Evolutionary conservation across 345 rosid species (phyloP), one percentile per base, ranked within the genome.

Genomic region (Euphorbia lathyris): DNA sequence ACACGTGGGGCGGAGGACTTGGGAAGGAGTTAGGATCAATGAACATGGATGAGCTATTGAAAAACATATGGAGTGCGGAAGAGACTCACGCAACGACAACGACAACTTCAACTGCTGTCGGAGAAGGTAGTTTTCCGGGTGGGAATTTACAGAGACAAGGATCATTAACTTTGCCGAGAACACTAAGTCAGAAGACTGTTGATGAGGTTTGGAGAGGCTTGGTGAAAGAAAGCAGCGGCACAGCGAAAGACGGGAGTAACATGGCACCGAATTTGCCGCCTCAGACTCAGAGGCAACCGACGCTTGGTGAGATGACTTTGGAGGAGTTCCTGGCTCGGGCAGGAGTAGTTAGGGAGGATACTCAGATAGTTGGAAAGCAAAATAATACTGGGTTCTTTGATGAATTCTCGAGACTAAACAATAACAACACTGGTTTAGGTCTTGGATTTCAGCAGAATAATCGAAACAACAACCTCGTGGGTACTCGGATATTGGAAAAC

Each of bases 71-170:
- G 57, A 53, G 70, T 38, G 80, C 74, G 12, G 80, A 77, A 68
- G 80, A 77, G 75, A 77, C 73, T 9, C 70, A 72, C 32, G 73
- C 74, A 17, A 40, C 63, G 69, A 77, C 80, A 7, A 29, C 68
- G 69, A 77, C 76, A 29, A 71, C 16, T 63, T 26, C 76, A 22
- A 30, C 50, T 52, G 48, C n/a, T 19, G 62, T 14, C 10, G 73
- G 13, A 17, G 80, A 48, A 25, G 67, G 70, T 32, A 68, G 65
- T 68, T 20, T 14, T 23, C 60, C 70, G 4, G 83, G 81, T 63
- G 96, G 83, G 76, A 88, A 83, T 82, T 82, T 95, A 74, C 96
- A 85, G 79, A 68, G 75, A 63, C 80, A 77, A 77, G 80, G 80
- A 4, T 77, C 80, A n/a, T 68, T 77, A 50, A 77, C 80, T 57